Evolutionary conservation across 2,329 filamentous ascomycete species (phyloP).

Genomic region (Phialophora expanda): DNA sequence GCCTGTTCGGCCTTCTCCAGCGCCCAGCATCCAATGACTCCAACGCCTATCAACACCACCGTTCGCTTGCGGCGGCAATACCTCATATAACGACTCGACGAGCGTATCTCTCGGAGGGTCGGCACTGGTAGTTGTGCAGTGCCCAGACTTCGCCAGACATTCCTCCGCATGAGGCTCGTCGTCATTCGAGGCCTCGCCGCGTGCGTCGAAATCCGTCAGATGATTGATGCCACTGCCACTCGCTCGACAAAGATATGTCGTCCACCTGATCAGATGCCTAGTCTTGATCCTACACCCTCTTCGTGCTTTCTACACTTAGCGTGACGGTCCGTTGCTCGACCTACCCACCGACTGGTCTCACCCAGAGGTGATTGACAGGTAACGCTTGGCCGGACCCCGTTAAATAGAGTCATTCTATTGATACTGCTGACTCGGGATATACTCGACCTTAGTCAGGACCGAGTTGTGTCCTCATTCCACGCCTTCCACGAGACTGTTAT

Average conservation of each 20-base stretch:
- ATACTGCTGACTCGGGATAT: slow-evolving; percentile 9
- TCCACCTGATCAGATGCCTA: slow-evolving; percentile 20
- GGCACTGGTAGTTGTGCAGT: not conserved
- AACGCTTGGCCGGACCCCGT: not conserved
- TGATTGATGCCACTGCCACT: slow-evolving; percentile 14
- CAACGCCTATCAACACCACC: not conserved
- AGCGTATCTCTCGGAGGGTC: not conserved
- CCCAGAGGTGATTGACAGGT: not conserved
- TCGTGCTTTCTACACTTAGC: not conserved
- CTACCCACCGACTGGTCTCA: not conserved
- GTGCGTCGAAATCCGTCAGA: slow-evolving; percentile 18
- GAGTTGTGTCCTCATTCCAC: not conserved
- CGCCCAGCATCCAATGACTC: slow-evolving; percentile 3
- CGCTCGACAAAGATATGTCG: slow-evolving; percentile 1
- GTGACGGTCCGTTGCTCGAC: slow-evolving; percentile 1
- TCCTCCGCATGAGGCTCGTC: not conserved
- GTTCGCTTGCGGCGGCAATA: not conserved
- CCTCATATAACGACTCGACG: not conserved
- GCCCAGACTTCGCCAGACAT: slow-evolving; percentile 6
- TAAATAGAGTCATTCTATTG: not conserved
- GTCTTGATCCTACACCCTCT: not conserved
- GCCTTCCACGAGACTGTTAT: slow-evolving; percentile 5
- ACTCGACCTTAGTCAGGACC: not conserved
- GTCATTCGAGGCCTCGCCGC: slow-evolving; percentile 6
- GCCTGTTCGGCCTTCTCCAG: not conserved